These are phyloP conservation scores for Chalciporus chontae DNA, from an alignment of 768 basidiomycete species.

Conservation along the genomic window DNA sequence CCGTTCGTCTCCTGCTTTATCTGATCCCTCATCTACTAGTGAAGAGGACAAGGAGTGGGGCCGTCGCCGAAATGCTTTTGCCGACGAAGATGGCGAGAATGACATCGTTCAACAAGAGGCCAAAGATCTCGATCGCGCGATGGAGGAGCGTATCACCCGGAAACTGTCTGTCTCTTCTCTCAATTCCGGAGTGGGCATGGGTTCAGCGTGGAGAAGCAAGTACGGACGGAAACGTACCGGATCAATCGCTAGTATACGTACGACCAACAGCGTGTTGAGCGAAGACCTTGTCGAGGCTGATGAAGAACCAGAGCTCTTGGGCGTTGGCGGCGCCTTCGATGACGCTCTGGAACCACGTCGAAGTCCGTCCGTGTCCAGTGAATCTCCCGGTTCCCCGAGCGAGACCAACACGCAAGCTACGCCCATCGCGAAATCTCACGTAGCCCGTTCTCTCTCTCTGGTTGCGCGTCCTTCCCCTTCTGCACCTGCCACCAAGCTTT, in stretches of 20 bases:
- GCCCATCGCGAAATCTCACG: conserved; percentile 20
- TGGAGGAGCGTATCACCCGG: conserved; percentile 80
- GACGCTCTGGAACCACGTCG: conserved; percentile 32
- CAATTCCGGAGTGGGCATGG: conserved; percentile 64
- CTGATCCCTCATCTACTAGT: conserved; percentile 51
- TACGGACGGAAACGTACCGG: conserved; percentile 71
- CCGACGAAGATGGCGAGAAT: conserved; percentile 46
- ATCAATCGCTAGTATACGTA: conserved; percentile 70
- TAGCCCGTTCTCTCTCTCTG: conserved; percentile 4
- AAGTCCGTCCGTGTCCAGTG: conserved; percentile 33
- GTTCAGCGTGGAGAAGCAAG: conserved; percentile 59
- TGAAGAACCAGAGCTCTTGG: conserved; percentile 70
- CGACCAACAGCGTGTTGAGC: conserved; percentile 66
- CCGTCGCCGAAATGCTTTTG: conserved; percentile 55
- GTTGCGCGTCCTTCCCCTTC: conserved; percentile 36
- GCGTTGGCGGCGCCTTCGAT: conserved; percentile 64
- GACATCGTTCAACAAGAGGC: conserved; percentile 69
- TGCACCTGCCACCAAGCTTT: conserved; percentile 55
- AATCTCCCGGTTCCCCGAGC: conserved; percentile 34
- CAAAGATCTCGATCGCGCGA: conserved; percentile 78
- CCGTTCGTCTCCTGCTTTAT: conserved; percentile 45
- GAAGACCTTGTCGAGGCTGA: conserved; percentile 82
- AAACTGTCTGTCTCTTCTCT: conserved; percentile 67
- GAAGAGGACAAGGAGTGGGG: conserved; percentile 83
- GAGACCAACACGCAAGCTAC: conserved; percentile 25